Evolutionary conservation across 1,284 basidiomycete genomes (phyloP).

Genomic region (Austroboletus rostrupii): DNA sequence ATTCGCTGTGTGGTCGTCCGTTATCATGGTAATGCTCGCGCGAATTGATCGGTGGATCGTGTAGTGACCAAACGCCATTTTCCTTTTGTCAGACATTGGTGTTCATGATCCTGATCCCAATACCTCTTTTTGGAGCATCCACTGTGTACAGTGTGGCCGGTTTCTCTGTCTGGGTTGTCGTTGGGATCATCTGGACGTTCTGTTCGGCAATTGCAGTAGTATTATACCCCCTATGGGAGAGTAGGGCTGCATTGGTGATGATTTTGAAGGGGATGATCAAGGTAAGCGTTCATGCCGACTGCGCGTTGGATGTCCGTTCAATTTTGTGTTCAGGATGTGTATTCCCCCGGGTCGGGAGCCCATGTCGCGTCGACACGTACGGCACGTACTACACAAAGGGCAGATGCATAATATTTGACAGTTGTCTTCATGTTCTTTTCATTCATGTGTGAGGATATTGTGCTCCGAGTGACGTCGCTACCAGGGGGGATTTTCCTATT

Average conservation of each 20-base stretch:
- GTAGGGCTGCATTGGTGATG: constrained; percentile 56
- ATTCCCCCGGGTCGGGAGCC: constrained; percentile 48
- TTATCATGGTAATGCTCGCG: constrained; percentile 53
- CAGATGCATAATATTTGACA: constrained; percentile 2
- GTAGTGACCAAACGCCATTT: constrained; percentile 5
- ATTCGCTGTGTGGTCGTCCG: constrained; percentile 71
- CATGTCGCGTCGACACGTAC: constrained; percentile 24
- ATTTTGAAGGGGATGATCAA: constrained; percentile 64
- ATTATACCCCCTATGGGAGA: constrained; percentile 84
- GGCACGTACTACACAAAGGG: background rate
- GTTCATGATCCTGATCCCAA: constrained; percentile 69
- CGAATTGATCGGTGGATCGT: background rate
- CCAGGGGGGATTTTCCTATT: too few relatives aligned
- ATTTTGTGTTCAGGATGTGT: constrained; percentile 39
- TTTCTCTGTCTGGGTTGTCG: constrained; percentile 71
- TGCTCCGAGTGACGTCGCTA: too few relatives aligned
- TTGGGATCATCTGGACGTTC: constrained; percentile 85
- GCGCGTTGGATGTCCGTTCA: background rate
- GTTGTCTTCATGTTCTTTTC: too few relatives aligned
- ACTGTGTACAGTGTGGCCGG: constrained; percentile 68
- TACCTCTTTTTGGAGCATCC: constrained; percentile 80
- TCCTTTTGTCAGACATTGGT: constrained; percentile 48
- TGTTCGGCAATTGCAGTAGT: constrained; percentile 72
- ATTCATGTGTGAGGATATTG: too few relatives aligned
- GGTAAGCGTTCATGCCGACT: constrained; percentile 32